Evolutionary conservation across 345 rosid species (phyloP).

Genomic region (Arabidopsis thaliana): DNA sequence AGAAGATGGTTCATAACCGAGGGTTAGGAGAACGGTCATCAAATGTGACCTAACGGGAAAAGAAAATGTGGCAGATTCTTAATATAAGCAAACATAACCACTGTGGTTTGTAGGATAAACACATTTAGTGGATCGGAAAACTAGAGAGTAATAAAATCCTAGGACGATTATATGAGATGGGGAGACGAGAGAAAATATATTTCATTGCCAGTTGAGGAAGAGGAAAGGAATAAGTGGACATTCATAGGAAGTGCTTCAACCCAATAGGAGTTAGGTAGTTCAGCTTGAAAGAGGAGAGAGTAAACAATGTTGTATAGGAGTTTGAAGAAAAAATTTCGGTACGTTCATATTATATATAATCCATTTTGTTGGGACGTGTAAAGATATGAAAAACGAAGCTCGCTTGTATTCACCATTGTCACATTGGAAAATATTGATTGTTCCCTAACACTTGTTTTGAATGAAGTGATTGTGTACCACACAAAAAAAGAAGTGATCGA

Average conservation of each 20-base stretch:
- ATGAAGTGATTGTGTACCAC: not conserved
- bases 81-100: not conserved
- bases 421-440: not conserved
- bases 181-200: not conserved
- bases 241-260: not conserved
- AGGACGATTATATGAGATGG: not conserved
- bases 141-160: not conserved
- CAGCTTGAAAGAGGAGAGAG: not conserved
- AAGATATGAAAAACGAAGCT: not conserved
- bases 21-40: not conserved
- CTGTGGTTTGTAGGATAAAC: constrained; percentile 1
- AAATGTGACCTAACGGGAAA: not conserved
- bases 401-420: not conserved
- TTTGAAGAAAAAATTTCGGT: not conserved
- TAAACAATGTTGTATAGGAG: not conserved
- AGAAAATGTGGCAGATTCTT: not conserved
- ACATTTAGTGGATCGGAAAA: not conserved
- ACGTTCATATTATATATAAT: not conserved
- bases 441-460: not conserved
- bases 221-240: not conserved
- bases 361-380: not conserved
- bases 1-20: not conserved
- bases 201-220: not conserved
- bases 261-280: not conserved
- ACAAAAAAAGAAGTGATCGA: too few species aligned